Evolutionary conservation across 805 yeast genomes (phyloP).

Genomic region (Clavispora vitiphila): DNA sequence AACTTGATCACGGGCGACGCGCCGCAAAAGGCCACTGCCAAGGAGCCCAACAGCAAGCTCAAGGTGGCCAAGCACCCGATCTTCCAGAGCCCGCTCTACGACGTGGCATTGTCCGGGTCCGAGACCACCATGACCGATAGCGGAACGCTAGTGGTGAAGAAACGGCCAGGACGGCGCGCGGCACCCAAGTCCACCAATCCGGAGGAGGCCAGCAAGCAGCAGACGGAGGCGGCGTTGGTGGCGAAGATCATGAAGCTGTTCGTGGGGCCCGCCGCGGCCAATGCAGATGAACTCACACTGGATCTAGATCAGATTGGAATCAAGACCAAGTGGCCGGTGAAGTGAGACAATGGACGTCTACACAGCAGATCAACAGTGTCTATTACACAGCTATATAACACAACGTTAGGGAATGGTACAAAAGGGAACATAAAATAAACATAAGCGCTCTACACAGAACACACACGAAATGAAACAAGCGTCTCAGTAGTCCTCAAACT

Average conservation of each 20-base stretch:
- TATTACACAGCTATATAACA: slow-evolving; percentile 1
- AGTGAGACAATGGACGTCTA: too few species aligned
- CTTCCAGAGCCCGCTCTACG: slow-evolving; percentile 37
- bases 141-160: slow-evolving; percentile 16
- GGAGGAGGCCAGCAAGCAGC: slow-evolving; percentile 15
- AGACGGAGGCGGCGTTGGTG: slow-evolving; percentile 33
- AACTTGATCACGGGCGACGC: slow-evolving; percentile 36
- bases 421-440: background rate
- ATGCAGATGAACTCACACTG: slow-evolving; percentile 26
- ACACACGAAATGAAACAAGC: background rate
- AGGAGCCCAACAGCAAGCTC: slow-evolving; percentile 13
- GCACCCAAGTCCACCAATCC: slow-evolving; percentile 15
- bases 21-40: slow-evolving; percentile 21
- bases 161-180: slow-evolving; percentile 38
- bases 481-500: slow-evolving; percentile 38
- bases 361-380: background rate
- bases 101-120: slow-evolving; percentile 34
- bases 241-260: slow-evolving; percentile 42
- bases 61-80: slow-evolving; percentile 33
- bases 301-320: slow-evolving; percentile 37
- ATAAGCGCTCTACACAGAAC: background rate
- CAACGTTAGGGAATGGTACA: slow-evolving; percentile 1
- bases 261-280: slow-evolving; percentile 33
- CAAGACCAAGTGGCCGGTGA: slow-evolving; percentile 31
- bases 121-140: slow-evolving; percentile 26